Evolutionary conservation across 2,329 filamentous ascomycete genomes (phyloP).

Genomic region (Tolypocladium ophioglossoides): DNA sequence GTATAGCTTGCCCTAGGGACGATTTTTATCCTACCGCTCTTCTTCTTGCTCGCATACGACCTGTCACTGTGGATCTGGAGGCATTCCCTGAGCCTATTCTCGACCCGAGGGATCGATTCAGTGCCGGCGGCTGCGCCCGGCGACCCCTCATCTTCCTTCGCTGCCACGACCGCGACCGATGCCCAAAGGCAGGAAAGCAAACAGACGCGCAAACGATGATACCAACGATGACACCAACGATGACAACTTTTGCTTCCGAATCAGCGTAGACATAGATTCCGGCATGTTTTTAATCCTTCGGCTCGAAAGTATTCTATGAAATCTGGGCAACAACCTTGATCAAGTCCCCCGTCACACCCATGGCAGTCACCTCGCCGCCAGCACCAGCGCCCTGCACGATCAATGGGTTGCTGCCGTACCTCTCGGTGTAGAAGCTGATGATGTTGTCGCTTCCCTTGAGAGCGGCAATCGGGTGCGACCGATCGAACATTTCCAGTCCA

Average conservation of each 20-base stretch:
- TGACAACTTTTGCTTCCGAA: not conserved
- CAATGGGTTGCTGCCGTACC: slow-evolving; percentile 82
- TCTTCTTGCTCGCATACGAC: slow-evolving; percentile 39
- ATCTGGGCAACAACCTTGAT: slow-evolving; percentile 77
- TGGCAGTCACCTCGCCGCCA: slow-evolving; percentile 90
- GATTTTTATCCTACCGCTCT: slow-evolving; percentile 34
- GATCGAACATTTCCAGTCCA: slow-evolving; percentile 80
- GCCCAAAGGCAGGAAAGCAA: slow-evolving; percentile 1
- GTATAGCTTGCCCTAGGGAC: slow-evolving; percentile 33
- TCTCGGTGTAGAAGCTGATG: slow-evolving; percentile 95
- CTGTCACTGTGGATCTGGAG: slow-evolving; percentile 43
- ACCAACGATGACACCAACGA: too few species aligned
- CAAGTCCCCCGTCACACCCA: slow-evolving; percentile 92
- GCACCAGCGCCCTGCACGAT: slow-evolving; percentile 93
- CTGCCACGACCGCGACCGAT: not conserved
- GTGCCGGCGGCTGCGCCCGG: not conserved
- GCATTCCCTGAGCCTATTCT: slow-evolving; percentile 16
- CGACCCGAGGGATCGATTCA: not conserved
- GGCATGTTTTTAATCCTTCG: slow-evolving; percentile 9
- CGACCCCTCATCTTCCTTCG: not conserved
- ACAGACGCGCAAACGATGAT: slow-evolving; percentile 3
- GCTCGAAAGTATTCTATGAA: slow-evolving; percentile 21
- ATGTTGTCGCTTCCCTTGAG: slow-evolving; percentile 98
- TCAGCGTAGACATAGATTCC: not conserved
- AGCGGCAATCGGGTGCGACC: slow-evolving; percentile 81